Percentiles rank a stretch among this genome's conserved stretches.
phyloP scores from a whole-genome alignment of 1,284 basidiomycete species.

The Trametes pubescens region DNA sequence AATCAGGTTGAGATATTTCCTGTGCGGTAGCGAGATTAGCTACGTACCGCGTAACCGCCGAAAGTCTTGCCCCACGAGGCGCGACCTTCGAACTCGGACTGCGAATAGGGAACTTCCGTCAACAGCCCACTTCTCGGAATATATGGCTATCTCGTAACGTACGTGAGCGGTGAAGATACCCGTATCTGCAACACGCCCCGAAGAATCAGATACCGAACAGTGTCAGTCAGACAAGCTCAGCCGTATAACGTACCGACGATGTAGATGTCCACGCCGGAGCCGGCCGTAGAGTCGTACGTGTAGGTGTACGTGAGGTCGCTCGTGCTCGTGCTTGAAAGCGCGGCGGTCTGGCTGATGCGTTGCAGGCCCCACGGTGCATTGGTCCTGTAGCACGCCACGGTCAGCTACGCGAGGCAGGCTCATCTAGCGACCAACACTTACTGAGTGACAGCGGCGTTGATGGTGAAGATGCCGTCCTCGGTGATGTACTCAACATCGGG shows the following conservation, averaged over 20 bases:
- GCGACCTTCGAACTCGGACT: conserved; percentile 73
- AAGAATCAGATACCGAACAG: not conserved
- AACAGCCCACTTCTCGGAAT: not conserved
- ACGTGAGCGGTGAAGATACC: conserved; percentile 70
- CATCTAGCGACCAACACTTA: conserved; percentile 1
- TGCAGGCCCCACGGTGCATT: conserved; percentile 48
- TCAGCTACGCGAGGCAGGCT: conserved; percentile 6
- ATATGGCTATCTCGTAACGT: not conserved
- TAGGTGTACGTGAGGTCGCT: conserved; percentile 29
- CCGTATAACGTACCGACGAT: conserved; percentile 41
- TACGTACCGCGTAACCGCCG: conserved; percentile 34
- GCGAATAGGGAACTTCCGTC: not conserved
- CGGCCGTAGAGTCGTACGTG: conserved; percentile 44
- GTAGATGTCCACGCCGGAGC: conserved; percentile 45
- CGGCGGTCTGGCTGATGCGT: conserved; percentile 39
- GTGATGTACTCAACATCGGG: conserved; percentile 73
- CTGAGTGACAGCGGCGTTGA: conserved; percentile 28
- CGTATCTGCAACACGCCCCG: conserved; percentile 39
- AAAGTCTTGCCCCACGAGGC: conserved; percentile 71
- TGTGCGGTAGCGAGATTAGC: not conserved
- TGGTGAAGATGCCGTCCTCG: conserved; percentile 33
- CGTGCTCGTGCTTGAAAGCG: conserved; percentile 24
- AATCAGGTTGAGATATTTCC: conserved; percentile 41
- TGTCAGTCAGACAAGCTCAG: too few species aligned
- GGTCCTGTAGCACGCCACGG: conserved; percentile 23